These are phyloP conservation scores for Boletus holoroseus DNA, from an alignment of 1,284 basidiomycete species.

Conservation along the genomic window DNA sequence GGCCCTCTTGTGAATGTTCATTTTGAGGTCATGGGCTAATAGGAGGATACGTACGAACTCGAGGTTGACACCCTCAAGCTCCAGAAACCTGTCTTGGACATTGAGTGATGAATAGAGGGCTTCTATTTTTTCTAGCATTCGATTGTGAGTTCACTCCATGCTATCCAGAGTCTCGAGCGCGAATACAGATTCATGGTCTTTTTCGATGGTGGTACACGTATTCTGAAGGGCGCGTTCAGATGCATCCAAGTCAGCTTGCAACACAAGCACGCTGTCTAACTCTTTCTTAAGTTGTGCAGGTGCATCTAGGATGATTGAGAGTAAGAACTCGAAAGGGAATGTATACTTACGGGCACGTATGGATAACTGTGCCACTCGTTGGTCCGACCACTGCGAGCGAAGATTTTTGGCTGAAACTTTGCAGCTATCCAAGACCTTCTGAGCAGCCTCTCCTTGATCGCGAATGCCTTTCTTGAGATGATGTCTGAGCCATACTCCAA, in stretches of 20 bases:
- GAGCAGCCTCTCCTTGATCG: slow-evolving; percentile 9
- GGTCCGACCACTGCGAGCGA: slow-evolving; percentile 31
- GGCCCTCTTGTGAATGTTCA: slow-evolving; percentile 35
- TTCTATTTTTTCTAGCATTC: slow-evolving; percentile 25
- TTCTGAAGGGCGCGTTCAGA: slow-evolving; percentile 24
- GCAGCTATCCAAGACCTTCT: slow-evolving; percentile 13
- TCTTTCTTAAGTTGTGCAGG: slow-evolving; percentile 33
- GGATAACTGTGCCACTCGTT: slow-evolving; percentile 31
- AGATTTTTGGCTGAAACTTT: slow-evolving; percentile 17
- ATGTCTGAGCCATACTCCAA: slow-evolving; percentile 29
- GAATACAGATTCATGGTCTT: background rate
- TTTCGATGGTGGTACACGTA: slow-evolving; percentile 8
- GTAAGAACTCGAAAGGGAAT: background rate
- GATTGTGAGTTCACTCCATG: slow-evolving; percentile 21
- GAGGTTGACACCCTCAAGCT: slow-evolving; percentile 27
- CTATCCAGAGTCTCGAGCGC: slow-evolving; percentile 15
- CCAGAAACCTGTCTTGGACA: slow-evolving; percentile 31
- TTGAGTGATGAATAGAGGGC: slow-evolving; percentile 36
- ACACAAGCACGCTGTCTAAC: slow-evolving; percentile 31
- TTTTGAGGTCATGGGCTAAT: slow-evolving; percentile 35
- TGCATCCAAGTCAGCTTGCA: slow-evolving; percentile 35
- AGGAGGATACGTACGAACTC: slow-evolving; percentile 35
- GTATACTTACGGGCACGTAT: slow-evolving; percentile 24
- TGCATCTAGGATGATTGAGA: slow-evolving; percentile 27
- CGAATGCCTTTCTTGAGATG: slow-evolving; percentile 17